Conservation (phyloP, 2,329 filamentous ascomycete species). For the Cryphonectria parasitica region DNA sequence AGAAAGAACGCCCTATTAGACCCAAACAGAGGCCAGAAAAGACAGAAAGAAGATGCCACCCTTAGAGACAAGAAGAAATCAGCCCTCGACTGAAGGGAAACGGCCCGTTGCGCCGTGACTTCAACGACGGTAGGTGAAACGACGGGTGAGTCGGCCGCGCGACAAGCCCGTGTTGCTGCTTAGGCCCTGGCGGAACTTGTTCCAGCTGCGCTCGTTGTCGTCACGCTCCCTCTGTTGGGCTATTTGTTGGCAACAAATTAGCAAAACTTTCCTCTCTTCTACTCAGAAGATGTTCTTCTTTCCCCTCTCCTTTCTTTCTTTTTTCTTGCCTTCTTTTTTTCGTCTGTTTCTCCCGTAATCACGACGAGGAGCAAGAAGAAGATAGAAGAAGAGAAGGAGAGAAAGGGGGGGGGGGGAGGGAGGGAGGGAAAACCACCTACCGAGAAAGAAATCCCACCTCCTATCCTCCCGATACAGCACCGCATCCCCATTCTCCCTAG, state of each 20-base stretch:
- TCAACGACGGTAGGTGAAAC: conserved; percentile 22
- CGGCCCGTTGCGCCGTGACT: background rate
- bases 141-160: conserved; percentile 25
- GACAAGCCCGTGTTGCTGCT: conserved; percentile 17
- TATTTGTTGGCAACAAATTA: conserved; percentile 36
- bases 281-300: background rate
- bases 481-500: conserved; percentile 59
- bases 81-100: too few species aligned
- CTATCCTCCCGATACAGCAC: conserved; percentile 60
- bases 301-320: background rate
- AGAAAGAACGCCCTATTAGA: background rate
- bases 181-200: conserved; percentile 32
- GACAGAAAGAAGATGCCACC: background rate
- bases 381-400: background rate
- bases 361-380: background rate
- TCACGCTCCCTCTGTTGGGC: conserved; percentile 56
- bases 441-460: conserved; percentile 64
- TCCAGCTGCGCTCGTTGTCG: conserved; percentile 55
- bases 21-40: background rate
- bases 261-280: background rate
- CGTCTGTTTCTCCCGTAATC: too few species aligned
- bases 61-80: background rate
- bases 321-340: too few species aligned
- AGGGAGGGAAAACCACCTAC: too few species aligned
- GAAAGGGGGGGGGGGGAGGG: too few species aligned